Evolutionary conservation across 1,284 basidiomycete species (phyloP).

Genomic region (Kwoniella shivajii): DNA sequence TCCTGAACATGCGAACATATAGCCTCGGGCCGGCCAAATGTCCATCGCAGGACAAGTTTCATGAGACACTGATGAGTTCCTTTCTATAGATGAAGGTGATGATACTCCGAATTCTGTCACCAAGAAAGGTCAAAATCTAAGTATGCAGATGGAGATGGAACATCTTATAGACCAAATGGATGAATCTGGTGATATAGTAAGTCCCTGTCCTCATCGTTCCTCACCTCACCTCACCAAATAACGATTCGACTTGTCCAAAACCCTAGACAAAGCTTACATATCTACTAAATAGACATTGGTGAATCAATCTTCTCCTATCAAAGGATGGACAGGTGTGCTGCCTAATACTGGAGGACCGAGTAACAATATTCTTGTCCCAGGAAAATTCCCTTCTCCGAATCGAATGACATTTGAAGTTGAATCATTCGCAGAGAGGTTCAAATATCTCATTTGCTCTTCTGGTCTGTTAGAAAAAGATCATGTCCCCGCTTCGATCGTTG

Average conservation of each 20-base stretch:
- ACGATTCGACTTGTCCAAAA: background rate
- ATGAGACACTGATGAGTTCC: background rate
- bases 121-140: background rate
- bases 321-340: slow-evolving; percentile 18
- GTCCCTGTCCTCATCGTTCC: background rate
- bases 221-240: slow-evolving; percentile 1
- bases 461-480: slow-evolving; percentile 47
- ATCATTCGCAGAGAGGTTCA: slow-evolving; percentile 46
- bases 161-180: background rate
- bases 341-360: slow-evolving; percentile 17
- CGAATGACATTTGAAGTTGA: slow-evolving; percentile 8
- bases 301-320: background rate
- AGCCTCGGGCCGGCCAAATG: background rate
- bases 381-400: slow-evolving; percentile 1
- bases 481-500: slow-evolving; percentile 23
- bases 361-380: background rate
- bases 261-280: background rate
- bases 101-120: background rate
- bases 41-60: background rate
- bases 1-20: background rate
- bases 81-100: slow-evolving; percentile 4
- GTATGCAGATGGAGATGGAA: slow-evolving; percentile 4
- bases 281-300: slow-evolving; percentile 5
- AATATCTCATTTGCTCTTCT: slow-evolving; percentile 46
- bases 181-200: slow-evolving; percentile 4